Evolutionary conservation across 306 rosid genomes (phyloP), one percentile per base, ranked within the genome.

Genomic region (Sophora flavescens): DNA sequence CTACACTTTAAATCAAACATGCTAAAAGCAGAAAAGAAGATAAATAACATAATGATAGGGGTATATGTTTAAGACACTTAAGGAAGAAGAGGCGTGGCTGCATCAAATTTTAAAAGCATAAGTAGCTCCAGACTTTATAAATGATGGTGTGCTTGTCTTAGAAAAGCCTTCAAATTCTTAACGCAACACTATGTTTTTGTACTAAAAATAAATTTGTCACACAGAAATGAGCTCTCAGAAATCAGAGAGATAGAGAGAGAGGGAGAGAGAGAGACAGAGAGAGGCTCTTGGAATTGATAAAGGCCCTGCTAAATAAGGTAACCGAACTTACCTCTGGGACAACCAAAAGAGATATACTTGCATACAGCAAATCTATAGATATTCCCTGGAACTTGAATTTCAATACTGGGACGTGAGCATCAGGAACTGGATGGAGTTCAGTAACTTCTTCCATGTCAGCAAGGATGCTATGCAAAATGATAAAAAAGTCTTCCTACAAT

Each of bases 341-440:
- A 79, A 95, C 93, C 88, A 91, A 89, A 78, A 68, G 83, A 14
- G 99, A 92, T 80, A 92, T 77, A 52, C 99, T 87, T 33, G 97
- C 99, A 88, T 95, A 95, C 62, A 95, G 88, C 86, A 95, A 91
- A 86, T 95, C 97, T 62, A 92, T 83, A 76, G 97, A 90, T 83
- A 95, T 95, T 53, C 96, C 97, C 78, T 77, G 92, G 82, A 89
- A 92, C 82, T 95, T 95, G 96, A 95, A 91, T 82, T 87, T 92
- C 97, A 95, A 92, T 35, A 95, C 99, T 28, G 99, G 99, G 36
- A 95, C 97, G 78, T 92, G 99, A 63, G 99, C 99, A 89, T 89
- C 93, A 6, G 96, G 87, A 78, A 95, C 91, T 12, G 89, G 93
- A 78, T 92, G 97, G 82, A 95, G 97, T 79, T 95, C 99, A 6